Evolutionary conservation across 164 flowering plant genomes (phyloP).

Genomic region (Magnolia sinica): DNA sequence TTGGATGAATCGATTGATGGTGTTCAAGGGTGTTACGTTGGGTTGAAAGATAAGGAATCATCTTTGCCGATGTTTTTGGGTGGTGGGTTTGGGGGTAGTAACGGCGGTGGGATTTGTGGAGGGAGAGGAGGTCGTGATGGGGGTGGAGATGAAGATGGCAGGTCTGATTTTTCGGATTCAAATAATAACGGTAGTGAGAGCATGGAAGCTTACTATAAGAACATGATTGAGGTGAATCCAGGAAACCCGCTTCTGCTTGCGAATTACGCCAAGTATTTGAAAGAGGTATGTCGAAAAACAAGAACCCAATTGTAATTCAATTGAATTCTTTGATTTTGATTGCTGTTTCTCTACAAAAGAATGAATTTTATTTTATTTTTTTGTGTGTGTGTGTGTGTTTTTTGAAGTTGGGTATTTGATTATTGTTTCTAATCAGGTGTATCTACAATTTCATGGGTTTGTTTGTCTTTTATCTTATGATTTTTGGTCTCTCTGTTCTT

Average conservation of each 20-base stretch:
- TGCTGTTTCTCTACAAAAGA: not conserved
- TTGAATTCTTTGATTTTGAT: not conserved
- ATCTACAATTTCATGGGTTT: too few species aligned
- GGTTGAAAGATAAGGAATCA: constrained; percentile 18
- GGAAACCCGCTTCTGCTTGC: constrained; percentile 49
- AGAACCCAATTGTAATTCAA: not conserved
- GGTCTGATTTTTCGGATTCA: constrained; percentile 6
- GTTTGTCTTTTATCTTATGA: too few species aligned
- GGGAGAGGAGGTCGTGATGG: constrained; percentile 8
- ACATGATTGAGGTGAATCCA: constrained; percentile 62
- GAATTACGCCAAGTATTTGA: constrained; percentile 60
- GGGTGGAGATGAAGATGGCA: constrained; percentile 3
- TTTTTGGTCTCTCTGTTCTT: too few species aligned
- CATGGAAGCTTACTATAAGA: constrained; percentile 45
- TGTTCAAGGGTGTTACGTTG: not conserved
- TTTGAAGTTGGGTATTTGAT: not conserved
- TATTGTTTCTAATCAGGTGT: too few species aligned
- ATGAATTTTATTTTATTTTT: not conserved
- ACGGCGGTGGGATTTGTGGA: constrained; percentile 10
- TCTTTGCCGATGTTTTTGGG: not conserved
- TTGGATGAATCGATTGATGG: constrained; percentile 25
- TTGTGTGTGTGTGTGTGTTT: too few species aligned
- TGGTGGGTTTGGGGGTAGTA: constrained; percentile 1
- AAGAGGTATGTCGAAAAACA: constrained; percentile 39
- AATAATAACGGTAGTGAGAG: constrained; percentile 16